phyloP scores from a whole-genome alignment of 805 yeast genomes.

The Brettanomyces bruxellensis region DNA sequence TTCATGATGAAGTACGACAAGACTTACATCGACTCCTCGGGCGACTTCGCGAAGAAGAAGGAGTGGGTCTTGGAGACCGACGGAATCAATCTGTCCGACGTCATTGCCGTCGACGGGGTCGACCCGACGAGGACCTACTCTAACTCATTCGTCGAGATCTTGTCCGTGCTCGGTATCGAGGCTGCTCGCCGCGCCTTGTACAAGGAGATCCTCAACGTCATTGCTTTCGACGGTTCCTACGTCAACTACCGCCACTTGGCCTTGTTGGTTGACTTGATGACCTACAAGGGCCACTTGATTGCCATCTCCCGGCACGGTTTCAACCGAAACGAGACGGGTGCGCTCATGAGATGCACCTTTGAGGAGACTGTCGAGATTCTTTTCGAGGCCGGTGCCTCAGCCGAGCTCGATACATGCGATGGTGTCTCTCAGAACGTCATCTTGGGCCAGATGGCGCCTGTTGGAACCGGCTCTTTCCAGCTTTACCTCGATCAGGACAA shows the following conservation, averaged over 20 bases:
- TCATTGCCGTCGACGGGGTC: slow-evolving; percentile 91
- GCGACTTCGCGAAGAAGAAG: slow-evolving; percentile 81
- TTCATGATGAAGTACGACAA: slow-evolving; percentile 83
- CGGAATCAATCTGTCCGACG: slow-evolving; percentile 93
- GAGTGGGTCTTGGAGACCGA: slow-evolving; percentile 99
- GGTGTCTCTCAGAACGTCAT: slow-evolving; percentile 98
- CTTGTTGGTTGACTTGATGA: slow-evolving; percentile 94
- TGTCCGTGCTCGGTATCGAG: slow-evolving; percentile 94
- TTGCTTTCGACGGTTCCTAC: slow-evolving; percentile 99
- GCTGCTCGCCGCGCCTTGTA: slow-evolving; percentile 94
- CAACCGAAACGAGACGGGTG: slow-evolving; percentile 97
- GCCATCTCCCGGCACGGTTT: slow-evolving; percentile 99
- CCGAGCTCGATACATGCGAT: slow-evolving; percentile 95
- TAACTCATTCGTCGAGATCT: slow-evolving; percentile 91
- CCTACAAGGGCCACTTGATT: slow-evolving; percentile 95
- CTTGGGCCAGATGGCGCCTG: slow-evolving; percentile 96
- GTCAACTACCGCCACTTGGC: slow-evolving; percentile 99
- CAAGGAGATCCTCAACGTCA: slow-evolving; percentile 91
- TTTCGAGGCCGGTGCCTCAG: slow-evolving; percentile 96
- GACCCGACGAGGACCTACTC: slow-evolving; percentile 88
- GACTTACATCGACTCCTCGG: slow-evolving; percentile 58
- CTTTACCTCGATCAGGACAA: slow-evolving; percentile 88
- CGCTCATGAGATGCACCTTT: slow-evolving; percentile 97
- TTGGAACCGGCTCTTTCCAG: slow-evolving; percentile 97
- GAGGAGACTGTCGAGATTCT: slow-evolving; percentile 98